Conservation (phyloP, 331 rosid genomes). For the Pyrus hybrid region DNA sequence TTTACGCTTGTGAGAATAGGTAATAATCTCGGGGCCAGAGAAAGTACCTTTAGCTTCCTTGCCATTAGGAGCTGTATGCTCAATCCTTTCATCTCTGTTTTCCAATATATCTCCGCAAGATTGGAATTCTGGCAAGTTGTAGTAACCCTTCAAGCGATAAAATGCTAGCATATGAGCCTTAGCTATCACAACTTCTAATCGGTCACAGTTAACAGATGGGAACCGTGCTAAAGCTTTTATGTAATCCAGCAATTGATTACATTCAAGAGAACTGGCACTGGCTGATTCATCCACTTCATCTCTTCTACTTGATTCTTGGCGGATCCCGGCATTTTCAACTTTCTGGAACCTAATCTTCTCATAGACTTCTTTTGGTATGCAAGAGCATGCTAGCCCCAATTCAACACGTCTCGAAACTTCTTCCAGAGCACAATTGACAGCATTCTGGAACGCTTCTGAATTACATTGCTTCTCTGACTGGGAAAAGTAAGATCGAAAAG, state of each 20-base stretch:
- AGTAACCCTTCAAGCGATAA: slow-evolving; percentile 60
- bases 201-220: slow-evolving; percentile 47
- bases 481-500: slow-evolving; percentile 58
- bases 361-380: slow-evolving; percentile 52
- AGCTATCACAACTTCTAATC: slow-evolving; percentile 68
- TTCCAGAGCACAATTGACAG: slow-evolving; percentile 76
- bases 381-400: slow-evolving; percentile 71
- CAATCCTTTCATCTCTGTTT: slow-evolving; percentile 22
- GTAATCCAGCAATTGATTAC: slow-evolving; percentile 43
- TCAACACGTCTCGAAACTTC: slow-evolving; percentile 79
- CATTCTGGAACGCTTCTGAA: slow-evolving; percentile 73
- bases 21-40: slow-evolving; percentile 28
- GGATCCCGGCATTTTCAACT: slow-evolving; percentile 79
- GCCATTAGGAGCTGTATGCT: slow-evolving; percentile 19
- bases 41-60: slow-evolving; percentile 34
- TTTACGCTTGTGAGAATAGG: slow-evolving; percentile 59
- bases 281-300: slow-evolving; percentile 48
- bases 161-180: slow-evolving; percentile 81
- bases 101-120: slow-evolving; percentile 54
- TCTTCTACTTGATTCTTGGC: slow-evolving; percentile 37
- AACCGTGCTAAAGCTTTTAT: slow-evolving; percentile 48
- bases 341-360: slow-evolving; percentile 48
- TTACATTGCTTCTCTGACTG: slow-evolving; percentile 54
- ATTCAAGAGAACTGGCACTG: slow-evolving; percentile 45
- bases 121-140: slow-evolving; percentile 68